Evolutionary conservation across 148 eudicot genomes (phyloP), one percentile per base, ranked within the genome.

Genomic region (Vaccinium macrocarpon): DNA sequence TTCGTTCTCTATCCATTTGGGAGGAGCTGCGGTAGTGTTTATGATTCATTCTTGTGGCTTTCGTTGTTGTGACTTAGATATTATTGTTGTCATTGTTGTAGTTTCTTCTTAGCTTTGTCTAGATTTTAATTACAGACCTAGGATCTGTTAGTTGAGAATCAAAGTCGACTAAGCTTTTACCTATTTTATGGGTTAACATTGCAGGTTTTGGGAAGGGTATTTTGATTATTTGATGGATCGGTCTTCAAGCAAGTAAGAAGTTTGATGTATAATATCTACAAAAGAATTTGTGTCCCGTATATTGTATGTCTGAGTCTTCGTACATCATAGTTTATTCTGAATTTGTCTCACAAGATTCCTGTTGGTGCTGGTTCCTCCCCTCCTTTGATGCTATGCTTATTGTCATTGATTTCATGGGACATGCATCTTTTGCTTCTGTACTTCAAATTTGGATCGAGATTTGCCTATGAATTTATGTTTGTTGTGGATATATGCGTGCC

Each of bases 131-230:
- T n/a, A 8, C 18, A 1, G 6, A 10, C 82, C n/a, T 62, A 21
- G 75, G 59, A 27, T 61, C 27, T 8, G 16, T 46, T 83, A 52
- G 27, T 52, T 66, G 74, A 48, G 59, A 53, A 32, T 29, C 19
- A 50, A 49, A 62, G 29, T 85, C 7, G 9, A 53, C 14, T 42
- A 11, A 72, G 82, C 16, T 86, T 87, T 49, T 81, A 76, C 76
- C 52, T 85, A 46, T 57, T 27, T 84, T 66, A 25, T 78, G 42
- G 78, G 74, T 52, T 76, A 83, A 56, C 74, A 11, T 77, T 92
- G 86, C 89, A 96, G 99, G 91, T 97, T 97, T 83, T 97, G 99
- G 99, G 99, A 97, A 92, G 99, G 91, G 73, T 97, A 95, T 89
- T 93, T 93, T 70, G 99, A 97, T 76, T 91, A 90, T 90, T 95